phyloP scores from a whole-genome alignment of 371 early-diverging fungal genomes.

The Fennellomyces sp. region DNA sequence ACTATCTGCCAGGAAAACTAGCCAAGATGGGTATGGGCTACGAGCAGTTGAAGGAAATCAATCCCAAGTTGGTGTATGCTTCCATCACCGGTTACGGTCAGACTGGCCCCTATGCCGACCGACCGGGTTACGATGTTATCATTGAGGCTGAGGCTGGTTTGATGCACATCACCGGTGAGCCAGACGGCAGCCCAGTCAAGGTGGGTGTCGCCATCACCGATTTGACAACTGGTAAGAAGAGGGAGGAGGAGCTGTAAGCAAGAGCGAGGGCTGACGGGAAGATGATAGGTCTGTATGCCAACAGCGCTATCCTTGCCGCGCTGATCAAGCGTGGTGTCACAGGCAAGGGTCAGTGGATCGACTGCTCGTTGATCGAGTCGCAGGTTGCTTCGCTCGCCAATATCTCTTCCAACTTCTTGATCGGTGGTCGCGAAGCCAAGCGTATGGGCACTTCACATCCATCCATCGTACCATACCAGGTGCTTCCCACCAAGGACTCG shows the following conservation, averaged over 20 bases:
- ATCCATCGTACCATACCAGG: constrained; percentile 93
- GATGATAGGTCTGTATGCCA: constrained; percentile 80
- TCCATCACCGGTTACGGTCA: constrained; percentile 92
- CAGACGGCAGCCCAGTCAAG: constrained; percentile 84
- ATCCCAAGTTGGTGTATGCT: constrained; percentile 85
- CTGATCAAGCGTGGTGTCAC: constrained; percentile 71
- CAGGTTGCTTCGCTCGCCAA: constrained; percentile 90
- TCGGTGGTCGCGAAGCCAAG: constrained; percentile 78
- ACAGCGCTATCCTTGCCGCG: constrained; percentile 89
- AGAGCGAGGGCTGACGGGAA: too few relatives aligned
- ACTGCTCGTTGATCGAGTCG: constrained; percentile 82
- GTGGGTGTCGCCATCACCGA: constrained; percentile 95
- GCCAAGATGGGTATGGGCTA: constrained; percentile 79
- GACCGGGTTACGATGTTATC: constrained; percentile 94
- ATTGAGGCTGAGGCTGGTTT: constrained; percentile 93
- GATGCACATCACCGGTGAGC: constrained; percentile 95
- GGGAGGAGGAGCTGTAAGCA: too few relatives aligned
- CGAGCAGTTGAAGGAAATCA: constrained; percentile 64
- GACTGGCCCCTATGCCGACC: constrained; percentile 78
- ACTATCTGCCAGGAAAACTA: constrained; percentile 90
- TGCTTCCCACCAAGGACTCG: constrained; percentile 81
- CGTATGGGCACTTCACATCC: constrained; percentile 90
- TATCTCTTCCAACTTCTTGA: constrained; percentile 84
- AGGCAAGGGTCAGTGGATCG: constrained; percentile 82
- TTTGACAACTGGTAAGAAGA: constrained; percentile 63